A percentile compares a stretch with the other conserved stretches of the same genome.
Conservation (phyloP, 176 grass and related monocot species). For the Cenchrus fungigraminus region DNA sequence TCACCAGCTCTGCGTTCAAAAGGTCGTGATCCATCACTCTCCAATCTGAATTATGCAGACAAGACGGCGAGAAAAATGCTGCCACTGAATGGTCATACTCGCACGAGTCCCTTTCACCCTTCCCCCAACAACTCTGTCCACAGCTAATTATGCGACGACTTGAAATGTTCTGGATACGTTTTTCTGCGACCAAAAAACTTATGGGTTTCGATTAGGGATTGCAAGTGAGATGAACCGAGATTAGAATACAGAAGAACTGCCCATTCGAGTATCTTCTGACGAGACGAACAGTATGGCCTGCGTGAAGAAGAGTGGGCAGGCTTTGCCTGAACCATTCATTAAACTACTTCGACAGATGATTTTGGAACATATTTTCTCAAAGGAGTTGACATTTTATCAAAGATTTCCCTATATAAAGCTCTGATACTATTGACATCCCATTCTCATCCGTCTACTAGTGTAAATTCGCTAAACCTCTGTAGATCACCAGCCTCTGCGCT, state of each 20-base stretch:
- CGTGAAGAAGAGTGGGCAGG: not conserved
- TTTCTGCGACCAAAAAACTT: not conserved
- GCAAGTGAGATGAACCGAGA: not conserved
- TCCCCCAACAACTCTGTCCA: not conserved
- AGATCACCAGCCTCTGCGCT: not conserved
- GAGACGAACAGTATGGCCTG: not conserved
- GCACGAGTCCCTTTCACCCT: not conserved
- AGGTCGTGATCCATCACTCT: not conserved
- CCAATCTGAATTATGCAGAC: not conserved
- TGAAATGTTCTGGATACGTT: not conserved
- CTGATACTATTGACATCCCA: not conserved
- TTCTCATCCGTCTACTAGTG: not conserved
- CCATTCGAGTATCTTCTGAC: not conserved
- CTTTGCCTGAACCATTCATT: not conserved
- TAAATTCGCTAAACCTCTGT: not conserved
- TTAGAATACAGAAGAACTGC: not conserved
- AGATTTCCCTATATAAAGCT: slow-evolving; percentile 37
- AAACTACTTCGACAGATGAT: not conserved
- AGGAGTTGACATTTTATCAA: slow-evolving; percentile 33
- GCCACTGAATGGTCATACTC: not conserved
- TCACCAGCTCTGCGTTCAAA: not conserved
- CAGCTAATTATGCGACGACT: slow-evolving; percentile 9
- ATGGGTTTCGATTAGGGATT: not conserved
- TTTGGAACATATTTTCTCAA: not conserved
- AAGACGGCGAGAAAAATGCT: slow-evolving; percentile 47